Percentiles rank a stretch among this genome's conserved stretches.
Evolutionary conservation across 179 eudicot species (phyloP).

Genomic region (Amaranthus tricolor): DNA sequence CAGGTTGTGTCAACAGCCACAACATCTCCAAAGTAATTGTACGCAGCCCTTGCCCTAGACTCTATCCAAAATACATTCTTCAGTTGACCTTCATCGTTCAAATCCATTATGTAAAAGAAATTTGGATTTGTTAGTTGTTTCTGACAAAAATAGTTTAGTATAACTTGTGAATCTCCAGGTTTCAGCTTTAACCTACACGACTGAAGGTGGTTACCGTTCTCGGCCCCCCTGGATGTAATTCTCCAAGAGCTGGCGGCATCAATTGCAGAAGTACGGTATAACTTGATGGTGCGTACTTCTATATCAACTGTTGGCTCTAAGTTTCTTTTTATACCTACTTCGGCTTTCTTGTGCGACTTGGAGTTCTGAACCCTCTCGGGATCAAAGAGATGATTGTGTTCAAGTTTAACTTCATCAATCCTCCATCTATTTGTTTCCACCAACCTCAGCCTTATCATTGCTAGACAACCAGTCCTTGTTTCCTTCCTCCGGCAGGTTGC

Average conservation of each 20-base stretch:
- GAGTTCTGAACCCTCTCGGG: conserved; percentile 46
- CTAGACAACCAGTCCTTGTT: conserved; percentile 64
- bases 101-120: conserved; percentile 62
- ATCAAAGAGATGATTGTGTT: conserved; percentile 63
- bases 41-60: conserved; percentile 67
- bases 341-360: conserved; percentile 41
- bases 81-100: conserved; percentile 56
- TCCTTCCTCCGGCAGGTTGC: conserved; percentile 51
- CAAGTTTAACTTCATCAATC: conserved; percentile 57
- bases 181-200: conserved; percentile 45
- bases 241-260: conserved; percentile 41
- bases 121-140: conserved; percentile 56
- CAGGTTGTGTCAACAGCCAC: conserved; percentile 57
- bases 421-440: conserved; percentile 55
- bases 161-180: conserved; percentile 41
- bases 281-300: conserved; percentile 56
- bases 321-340: conserved; percentile 44
- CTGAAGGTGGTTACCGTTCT: conserved; percentile 26
- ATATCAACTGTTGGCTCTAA: conserved; percentile 38
- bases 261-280: conserved; percentile 47
- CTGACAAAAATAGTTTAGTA: conserved; percentile 41
- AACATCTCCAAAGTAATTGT: conserved; percentile 66
- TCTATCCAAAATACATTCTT: conserved; percentile 78
- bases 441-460: conserved; percentile 58
- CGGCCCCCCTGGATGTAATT: conserved; percentile 31